phyloP scores from a whole-genome alignment of 495 filamentous ascomycete genomes.

The Penicillium coffeae region DNA sequence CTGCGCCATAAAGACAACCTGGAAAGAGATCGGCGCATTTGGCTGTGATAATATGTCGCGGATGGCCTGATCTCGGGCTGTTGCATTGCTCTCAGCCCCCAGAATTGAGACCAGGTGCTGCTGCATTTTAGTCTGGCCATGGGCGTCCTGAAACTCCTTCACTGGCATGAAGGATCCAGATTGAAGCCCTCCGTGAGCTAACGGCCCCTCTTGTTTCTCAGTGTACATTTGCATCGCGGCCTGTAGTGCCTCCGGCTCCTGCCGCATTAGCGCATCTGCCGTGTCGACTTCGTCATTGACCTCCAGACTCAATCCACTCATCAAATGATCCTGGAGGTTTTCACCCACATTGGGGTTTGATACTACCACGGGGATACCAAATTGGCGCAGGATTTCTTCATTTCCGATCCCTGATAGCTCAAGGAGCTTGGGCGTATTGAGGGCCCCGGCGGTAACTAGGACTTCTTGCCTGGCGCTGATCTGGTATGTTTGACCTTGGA shows the following conservation, averaged over 20 bases:
- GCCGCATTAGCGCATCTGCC: conserved; percentile 2
- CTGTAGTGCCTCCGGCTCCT: conserved; percentile 4
- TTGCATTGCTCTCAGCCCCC: background rate
- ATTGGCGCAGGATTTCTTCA: conserved; percentile 3
- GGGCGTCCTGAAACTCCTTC: background rate
- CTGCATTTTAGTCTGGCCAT: background rate
- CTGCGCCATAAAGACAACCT: conserved; percentile 11
- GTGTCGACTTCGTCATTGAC: background rate
- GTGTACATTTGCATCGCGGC: conserved; percentile 9
- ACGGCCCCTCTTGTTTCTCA: conserved; percentile 8
- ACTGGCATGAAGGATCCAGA: conserved; percentile 12
- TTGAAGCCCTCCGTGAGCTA: conserved; percentile 6
- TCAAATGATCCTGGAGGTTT: conserved; percentile 37
- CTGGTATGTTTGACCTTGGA: background rate
- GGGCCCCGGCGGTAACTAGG: conserved; percentile 45
- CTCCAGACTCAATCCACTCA: conserved; percentile 5
- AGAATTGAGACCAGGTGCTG: background rate
- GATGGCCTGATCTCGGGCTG: conserved; percentile 4
- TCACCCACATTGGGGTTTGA: conserved; percentile 34
- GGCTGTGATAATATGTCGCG: conserved; percentile 7
- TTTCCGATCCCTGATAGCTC: conserved; percentile 50
- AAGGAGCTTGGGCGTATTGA: conserved; percentile 47
- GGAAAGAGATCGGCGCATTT: conserved; percentile 4
- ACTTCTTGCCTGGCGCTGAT: conserved; percentile 29
- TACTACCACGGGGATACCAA: conserved; percentile 27